Base-by-base conservation (phyloP, 129 eudicot species). In the Flaveria robusta region DNA sequence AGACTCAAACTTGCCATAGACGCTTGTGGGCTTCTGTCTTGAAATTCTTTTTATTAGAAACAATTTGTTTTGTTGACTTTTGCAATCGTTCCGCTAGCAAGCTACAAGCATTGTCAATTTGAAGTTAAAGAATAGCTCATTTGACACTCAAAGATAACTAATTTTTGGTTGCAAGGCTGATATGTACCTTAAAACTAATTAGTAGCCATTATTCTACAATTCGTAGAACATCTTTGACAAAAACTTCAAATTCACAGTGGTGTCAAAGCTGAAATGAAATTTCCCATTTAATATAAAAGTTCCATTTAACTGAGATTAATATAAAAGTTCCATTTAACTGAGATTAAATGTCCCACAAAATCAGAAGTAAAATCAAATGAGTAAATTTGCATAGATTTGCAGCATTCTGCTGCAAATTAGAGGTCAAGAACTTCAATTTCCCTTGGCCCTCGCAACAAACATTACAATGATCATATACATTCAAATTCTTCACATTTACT, bases 351-450 rank as follows among this genome's bases (percentile, higher is more conserved):
- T 7, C 11, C 15, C 3, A 68, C 39, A 37, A 59, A 39, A 29
- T 5, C 65, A 18, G 7, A 41, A 22, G 1, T 76, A 20, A 64
- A 29, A 29, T 47, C 9, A 75, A 65, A 47, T 76, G 52, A 76
- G 56, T 52, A 68, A 29, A 55, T 5, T 9, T 11, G 56, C 5
- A 5, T 7, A 34, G 5, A 34, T 34, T 34, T 34, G 39, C 39
- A 34, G 5, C 39, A 34, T 34, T 31, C 5, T 34, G 39, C 7
- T 34, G 39, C 39, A 34, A 34, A 34, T 34, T 34, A 34, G 39
- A 34, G 39, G 39, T 34, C 39, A 34, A 34, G 5, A 4, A 34
- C 39, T 34, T 34, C 39, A 34, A 34, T 34, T 34, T 34, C 7
- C 39, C 39, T 34, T 5, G 7, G 5, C 7, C 39, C 4, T 34